Evolutionary conservation across 805 yeast species (phyloP), one percentile per base, ranked within the genome.

Genomic region (Kuraishia cidri): DNA sequence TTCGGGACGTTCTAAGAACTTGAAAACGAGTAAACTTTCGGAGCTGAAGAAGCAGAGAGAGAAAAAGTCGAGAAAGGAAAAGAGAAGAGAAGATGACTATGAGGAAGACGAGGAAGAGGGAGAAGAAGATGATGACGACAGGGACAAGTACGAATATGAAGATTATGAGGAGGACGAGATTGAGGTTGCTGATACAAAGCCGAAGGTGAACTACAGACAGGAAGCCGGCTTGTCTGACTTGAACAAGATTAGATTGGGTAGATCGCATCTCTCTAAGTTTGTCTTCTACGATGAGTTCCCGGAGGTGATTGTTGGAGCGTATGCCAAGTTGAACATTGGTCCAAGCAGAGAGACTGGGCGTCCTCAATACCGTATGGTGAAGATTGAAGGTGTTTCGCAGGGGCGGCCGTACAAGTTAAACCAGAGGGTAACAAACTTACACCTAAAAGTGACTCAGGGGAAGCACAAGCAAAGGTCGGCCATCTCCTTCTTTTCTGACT

Each of bases 321-420:
- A 67, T 51, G 94, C 88, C 23, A 72, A 88, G 43, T 77, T 92
- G 35, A 87, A 85, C 51, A 72, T 92, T 35, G 95, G 96, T 7
- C 48, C 62, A 26, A 80, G 79, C 46, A 68, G 67, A 35, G 67
- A 75, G 29, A 71, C 77, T 9, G 74, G 79, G 20, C 62, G 65
- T 46, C 70, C 79, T 8, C 71, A 73, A 33, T 90, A 92, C 57
- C 70, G 97, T 46, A 70, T 90, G 73, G 94, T 90, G 31, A 79
- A 74, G 49, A 75, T 92, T 28, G 81, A 78, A 43, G 79, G 72
- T 34, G 72, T 82, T 6, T 56, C 61, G 3, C 56, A 54, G 24
- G 60, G 58, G 5, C 62, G 57, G 35, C 58, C 62, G 8, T 72
- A 72, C 45, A 52, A 52, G 23, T 43, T 72, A 28, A 54, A 61